Evolutionary conservation across 2,329 filamentous ascomycete species (phyloP), one percentile per base, ranked within the genome.

Genomic region (Aspergillus arachidicola): DNA sequence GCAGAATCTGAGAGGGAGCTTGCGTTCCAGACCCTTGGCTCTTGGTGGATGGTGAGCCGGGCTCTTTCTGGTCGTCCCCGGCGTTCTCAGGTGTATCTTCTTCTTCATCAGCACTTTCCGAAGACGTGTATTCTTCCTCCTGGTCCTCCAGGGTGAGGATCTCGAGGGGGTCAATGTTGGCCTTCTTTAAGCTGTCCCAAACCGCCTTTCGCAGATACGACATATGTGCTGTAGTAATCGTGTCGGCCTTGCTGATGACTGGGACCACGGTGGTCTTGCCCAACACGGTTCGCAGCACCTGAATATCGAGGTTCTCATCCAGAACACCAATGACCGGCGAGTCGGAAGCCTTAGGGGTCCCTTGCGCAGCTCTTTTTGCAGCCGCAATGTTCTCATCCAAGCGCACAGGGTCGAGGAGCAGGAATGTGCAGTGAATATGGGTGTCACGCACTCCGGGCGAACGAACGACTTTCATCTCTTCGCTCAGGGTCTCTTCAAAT

Each of bases 391-490:
- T 97, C 69, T 89, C 85, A 73, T 97, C 94, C 28, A 99, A 87
- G 53, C 92, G 90, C 58, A 88, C 84, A 1, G 95, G 95, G 76
- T 99, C 95, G 60, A 99, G 87, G 60, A 99, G 83, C 61, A 98
- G 85, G 80, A 99, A 97, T 60, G 93, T 93, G 69, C 93, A 96
- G 76, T 99, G 95, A 68, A 99, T 97, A 78, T 99, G 95, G 57
- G 94, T 97, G 81, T 99, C 95, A 76, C 93, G 92, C 68, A 92
- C 91, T 61, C 94, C 94, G 30, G 95, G 94, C 59, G 94, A 93
- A 72, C 95, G 91, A 66, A 97, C 85, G 54, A 99, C 94, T 83
- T 97, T 98, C 86, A 96, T 96, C 82, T 99, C 95, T 80, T 99
- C 95, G 56, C 88, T 88, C 76, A 99, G 96, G 0, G 95, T 98